Evolutionary conservation across 2,329 filamentous ascomycete genomes (phyloP), one percentile per base, ranked within the genome.

Genomic region (Trichoderma sp.): DNA sequence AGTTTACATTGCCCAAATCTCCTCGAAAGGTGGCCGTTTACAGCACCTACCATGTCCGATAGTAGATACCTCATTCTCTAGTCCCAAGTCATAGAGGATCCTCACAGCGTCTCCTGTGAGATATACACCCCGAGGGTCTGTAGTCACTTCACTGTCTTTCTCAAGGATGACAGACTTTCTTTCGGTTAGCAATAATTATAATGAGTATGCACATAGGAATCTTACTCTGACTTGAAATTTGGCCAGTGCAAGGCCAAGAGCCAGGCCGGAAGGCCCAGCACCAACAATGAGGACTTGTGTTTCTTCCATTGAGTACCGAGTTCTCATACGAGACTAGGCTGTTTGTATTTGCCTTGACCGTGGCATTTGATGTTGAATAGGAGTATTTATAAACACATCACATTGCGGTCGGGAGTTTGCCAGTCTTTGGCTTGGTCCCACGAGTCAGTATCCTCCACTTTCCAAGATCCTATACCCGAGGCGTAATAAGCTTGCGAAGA

Each of bases 31-130:
- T 47, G 39, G 17, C 17, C 3, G 17, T 43, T 43, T 17, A 43
- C 39, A 9, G 32, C 13, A 13, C 34, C 8, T 47, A 47, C 85
- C 85, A 87, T 39, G 68, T 53, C 68, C 68, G 43, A 71, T 66
- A 26, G 32, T 26, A 6, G 58, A 20, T 6, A 71, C 55, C 20
- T 66, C 32, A 55, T 39, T 43, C 53, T 68, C 71, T 17, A 50
- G 15, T 4, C 70, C 72, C 17, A 73, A 26, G 36, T 32, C 30
- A 50, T 71, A 39, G 23, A 68, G 39, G n/a, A 73, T 72, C 20
- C 72, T 59, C 15, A 70, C 26, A 15, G 69, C 69, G 72, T 73
- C 72, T 17, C 72, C 72, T n/a, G 72, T 66, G 17, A 73, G 34
- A 36, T 68, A 71, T 7, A 73, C 70, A 28, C 69, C 72, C 17